Percentiles rank a stretch among this genome's conserved stretches.
These are phyloP conservation scores for Verbena officinalis DNA, from an alignment of 257 asterid species.

Conservation along the genomic window DNA sequence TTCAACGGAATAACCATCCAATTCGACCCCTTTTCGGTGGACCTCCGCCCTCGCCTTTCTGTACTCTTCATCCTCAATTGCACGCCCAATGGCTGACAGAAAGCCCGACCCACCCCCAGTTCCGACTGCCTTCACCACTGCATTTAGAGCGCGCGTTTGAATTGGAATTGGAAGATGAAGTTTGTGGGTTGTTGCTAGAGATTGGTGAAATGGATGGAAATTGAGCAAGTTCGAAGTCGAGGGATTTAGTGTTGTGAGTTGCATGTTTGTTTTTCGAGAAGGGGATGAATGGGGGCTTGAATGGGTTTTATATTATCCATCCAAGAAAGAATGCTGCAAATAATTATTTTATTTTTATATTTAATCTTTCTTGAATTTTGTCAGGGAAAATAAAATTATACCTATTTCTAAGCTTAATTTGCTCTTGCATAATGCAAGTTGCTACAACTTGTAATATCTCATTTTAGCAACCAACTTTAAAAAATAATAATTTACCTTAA, in stretches of 20 bases:
- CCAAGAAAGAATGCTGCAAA: no score
- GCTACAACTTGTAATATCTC: no score
- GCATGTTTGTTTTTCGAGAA: slow-evolving; percentile 28
- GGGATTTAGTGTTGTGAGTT: slow-evolving; percentile 41
- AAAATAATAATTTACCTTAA: no score
- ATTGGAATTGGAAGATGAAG: slow-evolving; percentile 29
- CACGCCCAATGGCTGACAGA: slow-evolving; percentile 78
- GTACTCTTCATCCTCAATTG: slow-evolving; percentile 93
- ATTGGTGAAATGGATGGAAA: slow-evolving; percentile 31
- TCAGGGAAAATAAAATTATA: no score
- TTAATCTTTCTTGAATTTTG: no score
- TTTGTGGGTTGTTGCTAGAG: slow-evolving; percentile 10
- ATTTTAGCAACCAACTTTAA: no score
- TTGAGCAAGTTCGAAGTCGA: slow-evolving; percentile 31
- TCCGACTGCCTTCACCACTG: slow-evolving; percentile 26
- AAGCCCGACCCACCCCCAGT: slow-evolving; percentile 53
- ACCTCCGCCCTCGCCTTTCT: slow-evolving; percentile 95
- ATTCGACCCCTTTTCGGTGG: slow-evolving; percentile 54
- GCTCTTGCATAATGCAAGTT: no score
- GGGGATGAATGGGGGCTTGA: slow-evolving; percentile 5
- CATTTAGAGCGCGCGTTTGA: slow-evolving; percentile 29
- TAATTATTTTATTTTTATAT: no score
- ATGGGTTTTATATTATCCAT: background rate
- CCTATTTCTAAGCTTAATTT: no score
- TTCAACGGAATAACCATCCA: slow-evolving; percentile 78